phyloP scores from a whole-genome alignment of 352 stramenopile genomes.

The Phytophthora uliginosa region DNA sequence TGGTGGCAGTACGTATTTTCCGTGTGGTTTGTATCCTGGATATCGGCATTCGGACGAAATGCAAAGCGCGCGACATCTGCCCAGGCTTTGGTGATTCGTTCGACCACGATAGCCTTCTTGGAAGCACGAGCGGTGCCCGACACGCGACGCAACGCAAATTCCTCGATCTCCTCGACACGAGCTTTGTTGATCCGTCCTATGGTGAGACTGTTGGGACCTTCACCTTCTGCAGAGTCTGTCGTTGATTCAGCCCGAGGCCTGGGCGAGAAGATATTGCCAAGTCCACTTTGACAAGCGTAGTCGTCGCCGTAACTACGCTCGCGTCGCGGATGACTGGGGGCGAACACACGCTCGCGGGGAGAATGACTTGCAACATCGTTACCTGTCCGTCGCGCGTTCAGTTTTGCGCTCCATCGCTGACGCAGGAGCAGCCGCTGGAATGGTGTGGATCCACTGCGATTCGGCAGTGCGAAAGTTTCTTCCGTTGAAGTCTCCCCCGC shows the following conservation, averaged over 20 bases:
- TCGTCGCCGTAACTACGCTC: not conserved
- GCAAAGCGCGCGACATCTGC: conserved; percentile 19
- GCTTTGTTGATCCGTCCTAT: conserved; percentile 9
- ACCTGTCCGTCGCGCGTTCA: not conserved
- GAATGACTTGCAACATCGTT: not conserved
- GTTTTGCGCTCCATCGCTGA: not conserved
- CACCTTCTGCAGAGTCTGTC: not conserved
- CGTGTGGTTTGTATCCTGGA: not conserved
- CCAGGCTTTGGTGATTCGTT: conserved; percentile 15
- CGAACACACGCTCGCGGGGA: too few species aligned
- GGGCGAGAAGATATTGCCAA: not conserved
- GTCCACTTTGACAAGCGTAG: not conserved
- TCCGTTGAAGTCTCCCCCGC: not conserved
- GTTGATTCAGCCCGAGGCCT: not conserved
- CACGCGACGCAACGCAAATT: conserved; percentile 2
- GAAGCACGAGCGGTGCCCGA: not conserved
- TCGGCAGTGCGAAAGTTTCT: not conserved
- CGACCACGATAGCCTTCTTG: conserved; percentile 15
- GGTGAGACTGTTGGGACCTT: not conserved
- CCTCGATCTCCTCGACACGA: conserved; percentile 12
- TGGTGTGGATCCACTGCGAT: not conserved
- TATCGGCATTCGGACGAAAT: conserved; percentile 7
- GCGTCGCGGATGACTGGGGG: too few species aligned
- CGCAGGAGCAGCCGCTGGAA: conserved; percentile 8
- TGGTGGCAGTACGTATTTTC: not conserved